Conservation (phyloP, 2,329 filamentous ascomycete species). For the Daldinia sp. region DNA sequence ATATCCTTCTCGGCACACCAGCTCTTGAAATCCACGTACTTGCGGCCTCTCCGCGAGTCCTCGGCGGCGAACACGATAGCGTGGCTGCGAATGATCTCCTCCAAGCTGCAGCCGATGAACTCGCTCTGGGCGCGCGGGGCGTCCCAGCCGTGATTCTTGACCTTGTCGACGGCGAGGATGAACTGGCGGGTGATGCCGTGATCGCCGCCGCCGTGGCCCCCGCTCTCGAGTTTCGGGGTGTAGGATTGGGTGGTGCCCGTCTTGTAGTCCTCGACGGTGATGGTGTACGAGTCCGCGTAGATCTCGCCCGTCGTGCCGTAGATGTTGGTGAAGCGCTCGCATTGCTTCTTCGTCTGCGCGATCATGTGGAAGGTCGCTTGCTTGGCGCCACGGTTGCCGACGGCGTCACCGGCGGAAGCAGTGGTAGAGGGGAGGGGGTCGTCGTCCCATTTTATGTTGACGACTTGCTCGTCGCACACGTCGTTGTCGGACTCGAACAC, state of each 20-base stretch:
- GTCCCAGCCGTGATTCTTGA: conserved; percentile 76
- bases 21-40: conserved; percentile 77
- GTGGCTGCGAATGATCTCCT: conserved; percentile 90
- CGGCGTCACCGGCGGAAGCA: conserved; percentile 35
- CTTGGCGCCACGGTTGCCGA: conserved; percentile 74
- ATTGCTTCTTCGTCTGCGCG: conserved; percentile 87
- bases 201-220: conserved; percentile 81
- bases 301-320: conserved; percentile 91
- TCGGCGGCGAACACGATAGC: conserved; percentile 95
- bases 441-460: conserved; percentile 89
- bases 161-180: conserved; percentile 81
- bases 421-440: conserved; percentile 58
- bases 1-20: conserved; percentile 76
- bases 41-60: conserved; percentile 77
- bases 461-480: conserved; percentile 92
- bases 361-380: conserved; percentile 95
- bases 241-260: conserved; percentile 67
- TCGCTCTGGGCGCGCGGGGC: conserved; percentile 78
- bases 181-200: conserved; percentile 85
- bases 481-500: conserved; percentile 95
- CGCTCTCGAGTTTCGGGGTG: conserved; percentile 69
- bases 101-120: conserved; percentile 83
- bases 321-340: conserved; percentile 84
- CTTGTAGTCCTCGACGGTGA: conserved; percentile 79
- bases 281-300: conserved; percentile 82